Evolutionary conservation across 129 eudicot genomes (phyloP).

Genomic region (Pulicaria dysenterica): DNA sequence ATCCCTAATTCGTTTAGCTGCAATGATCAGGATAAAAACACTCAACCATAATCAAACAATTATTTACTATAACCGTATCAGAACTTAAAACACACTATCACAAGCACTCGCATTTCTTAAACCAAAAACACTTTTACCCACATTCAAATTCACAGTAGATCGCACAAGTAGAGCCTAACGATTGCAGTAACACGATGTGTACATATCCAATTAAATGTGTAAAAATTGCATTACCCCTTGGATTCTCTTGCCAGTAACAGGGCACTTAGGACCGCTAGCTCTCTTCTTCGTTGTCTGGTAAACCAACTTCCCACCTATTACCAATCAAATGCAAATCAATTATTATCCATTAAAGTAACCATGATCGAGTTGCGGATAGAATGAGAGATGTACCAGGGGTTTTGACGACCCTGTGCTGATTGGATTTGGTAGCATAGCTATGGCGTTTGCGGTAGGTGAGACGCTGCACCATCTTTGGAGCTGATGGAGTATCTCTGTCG

Average conservation of each 20-base stretch:
- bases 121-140: no score
- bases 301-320: constrained; percentile 62
- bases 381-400: constrained; percentile 53
- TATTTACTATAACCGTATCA: not conserved
- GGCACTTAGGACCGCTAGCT: constrained; percentile 74
- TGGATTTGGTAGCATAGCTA: constrained; percentile 80
- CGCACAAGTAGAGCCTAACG: no score
- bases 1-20: not conserved
- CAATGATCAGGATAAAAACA: not conserved
- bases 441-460: constrained; percentile 67
- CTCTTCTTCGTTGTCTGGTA: constrained; percentile 79
- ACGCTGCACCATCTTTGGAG: constrained; percentile 71
- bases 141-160: no score
- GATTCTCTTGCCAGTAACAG: constrained; percentile 77
- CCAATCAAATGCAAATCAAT: constrained; percentile 1
- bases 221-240: constrained; percentile 56
- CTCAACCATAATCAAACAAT: not conserved
- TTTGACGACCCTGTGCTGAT: constrained; percentile 67
- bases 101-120: no score
- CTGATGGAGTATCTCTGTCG: not conserved
- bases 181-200: not conserved
- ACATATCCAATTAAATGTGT: not conserved
- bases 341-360: not conserved
- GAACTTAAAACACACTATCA: no score
- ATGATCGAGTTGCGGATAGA: not conserved